Conservation (phyloP, 140 eudicot genomes). For the Anethum foeniculum region DNA sequence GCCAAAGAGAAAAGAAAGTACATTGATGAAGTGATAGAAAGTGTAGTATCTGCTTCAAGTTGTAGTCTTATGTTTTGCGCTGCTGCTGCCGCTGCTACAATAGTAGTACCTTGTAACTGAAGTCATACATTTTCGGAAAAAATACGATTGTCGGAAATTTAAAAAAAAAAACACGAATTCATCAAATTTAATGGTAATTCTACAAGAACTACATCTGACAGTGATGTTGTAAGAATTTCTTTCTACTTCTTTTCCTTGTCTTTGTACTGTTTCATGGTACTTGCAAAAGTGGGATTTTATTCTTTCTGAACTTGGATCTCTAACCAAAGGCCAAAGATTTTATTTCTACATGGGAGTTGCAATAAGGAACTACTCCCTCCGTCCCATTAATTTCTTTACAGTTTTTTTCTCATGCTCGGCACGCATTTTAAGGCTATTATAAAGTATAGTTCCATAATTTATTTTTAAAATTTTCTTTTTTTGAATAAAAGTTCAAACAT, state of each 20-base stretch:
- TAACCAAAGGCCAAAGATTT: neutral
- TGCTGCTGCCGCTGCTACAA: neutral
- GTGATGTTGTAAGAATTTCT: slow-evolving; percentile 21
- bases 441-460: too few species aligned
- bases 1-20: slow-evolving; percentile 33
- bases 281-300: slow-evolving; percentile 29
- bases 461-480: too few species aligned
- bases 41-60: slow-evolving; percentile 11
- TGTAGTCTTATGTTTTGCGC: slow-evolving; percentile 7
- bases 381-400: too few species aligned
- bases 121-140: neutral
- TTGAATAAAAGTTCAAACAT: too few species aligned
- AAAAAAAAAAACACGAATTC: too few species aligned
- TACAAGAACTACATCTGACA: neutral
- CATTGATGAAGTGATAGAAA: slow-evolving; percentile 11
- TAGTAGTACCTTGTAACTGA: neutral
- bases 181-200: neutral
- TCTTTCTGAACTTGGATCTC: slow-evolving; percentile 15
- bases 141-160: neutral
- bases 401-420: too few species aligned
- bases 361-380: neutral
- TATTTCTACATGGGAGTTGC: neutral
- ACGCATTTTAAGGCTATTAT: too few species aligned
- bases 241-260: slow-evolving; percentile 23
- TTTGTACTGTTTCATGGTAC: slow-evolving; percentile 58